Evolutionary conservation across 257 asterid genomes (phyloP).

Genomic region (Ocimum tenuiflorum): DNA sequence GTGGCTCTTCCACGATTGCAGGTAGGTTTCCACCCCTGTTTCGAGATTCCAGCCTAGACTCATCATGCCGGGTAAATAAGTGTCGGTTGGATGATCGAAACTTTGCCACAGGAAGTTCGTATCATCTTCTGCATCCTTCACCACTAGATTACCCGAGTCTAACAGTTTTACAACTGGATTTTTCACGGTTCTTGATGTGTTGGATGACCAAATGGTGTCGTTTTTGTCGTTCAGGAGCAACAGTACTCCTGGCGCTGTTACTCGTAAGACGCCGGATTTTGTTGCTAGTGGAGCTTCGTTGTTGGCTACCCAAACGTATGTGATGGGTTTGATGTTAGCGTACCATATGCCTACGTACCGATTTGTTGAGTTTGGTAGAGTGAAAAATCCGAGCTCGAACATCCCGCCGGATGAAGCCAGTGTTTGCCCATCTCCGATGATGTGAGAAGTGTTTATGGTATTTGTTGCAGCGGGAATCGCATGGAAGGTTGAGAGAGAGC

Average conservation of each 20-base stretch:
- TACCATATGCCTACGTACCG: conserved; percentile 19
- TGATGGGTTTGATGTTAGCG: not conserved
- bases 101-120: conserved; percentile 1
- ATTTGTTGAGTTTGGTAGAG: not conserved
- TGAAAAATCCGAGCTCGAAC: conserved; percentile 16
- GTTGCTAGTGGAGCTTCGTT: not conserved
- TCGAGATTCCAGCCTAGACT: not conserved
- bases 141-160: conserved; percentile 12
- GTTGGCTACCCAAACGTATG: conserved; percentile 17
- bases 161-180: not conserved
- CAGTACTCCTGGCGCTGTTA: not conserved
- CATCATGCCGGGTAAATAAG: conserved; percentile 5
- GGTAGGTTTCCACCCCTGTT: not conserved
- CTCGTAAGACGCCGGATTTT: not conserved
- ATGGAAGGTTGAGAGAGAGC: not conserved
- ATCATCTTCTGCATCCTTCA: not conserved
- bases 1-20: not conserved
- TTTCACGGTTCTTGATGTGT: not conserved
- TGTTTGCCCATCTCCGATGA: conserved; percentile 15
- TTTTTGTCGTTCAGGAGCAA: not conserved
- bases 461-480: not conserved
- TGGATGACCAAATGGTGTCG: not conserved
- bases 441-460: not conserved
- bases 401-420: conserved; percentile 5
- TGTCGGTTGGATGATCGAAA: conserved; percentile 17